Evolutionary conservation across 805 yeast species (phyloP).

Genomic region (Saccharomycopsis schoenii): DNA sequence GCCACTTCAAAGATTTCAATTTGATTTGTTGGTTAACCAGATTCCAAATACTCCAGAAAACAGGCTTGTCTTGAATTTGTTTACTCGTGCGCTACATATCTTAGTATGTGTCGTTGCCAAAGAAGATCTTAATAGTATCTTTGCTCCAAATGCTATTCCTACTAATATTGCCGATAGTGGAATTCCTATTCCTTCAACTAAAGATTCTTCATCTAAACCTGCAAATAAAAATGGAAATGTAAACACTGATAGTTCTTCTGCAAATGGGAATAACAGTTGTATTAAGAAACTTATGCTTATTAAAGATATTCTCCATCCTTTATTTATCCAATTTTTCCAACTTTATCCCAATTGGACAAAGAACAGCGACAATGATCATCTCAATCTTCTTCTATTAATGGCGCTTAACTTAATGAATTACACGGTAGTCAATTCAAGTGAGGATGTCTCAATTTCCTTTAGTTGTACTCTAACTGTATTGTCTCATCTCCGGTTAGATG

Average conservation of each 20-base stretch:
- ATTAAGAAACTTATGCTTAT: slow-evolving; percentile 7
- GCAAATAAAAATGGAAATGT: background rate
- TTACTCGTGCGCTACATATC: slow-evolving; percentile 28
- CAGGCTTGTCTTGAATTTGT: slow-evolving; percentile 25
- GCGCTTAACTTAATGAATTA: slow-evolving; percentile 34
- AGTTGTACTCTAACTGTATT: slow-evolving; percentile 43
- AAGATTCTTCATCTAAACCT: background rate
- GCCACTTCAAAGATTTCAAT: slow-evolving; percentile 25
- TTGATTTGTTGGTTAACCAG: slow-evolving; percentile 18
- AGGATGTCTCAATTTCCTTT: slow-evolving; percentile 47
- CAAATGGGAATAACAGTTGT: background rate
- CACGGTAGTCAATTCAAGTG: slow-evolving; percentile 49
- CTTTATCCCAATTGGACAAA: slow-evolving; percentile 10
- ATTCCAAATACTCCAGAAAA: slow-evolving; percentile 21
- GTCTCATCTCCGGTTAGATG: slow-evolving; percentile 42
- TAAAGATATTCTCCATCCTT: slow-evolving; percentile 18
- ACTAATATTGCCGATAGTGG: background rate
- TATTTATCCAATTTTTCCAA: slow-evolving; percentile 15
- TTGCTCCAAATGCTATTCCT: slow-evolving; percentile 1
- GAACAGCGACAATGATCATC: background rate
- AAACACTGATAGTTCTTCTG: background rate
- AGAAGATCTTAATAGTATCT: slow-evolving; percentile 24
- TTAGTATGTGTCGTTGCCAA: slow-evolving; percentile 28
- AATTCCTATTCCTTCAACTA: background rate
- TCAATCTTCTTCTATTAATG: slow-evolving; percentile 8